A percentile compares a stretch with the other conserved stretches of the same genome.
Conservation (phyloP, 2,329 filamentous ascomycete genomes). For the Claviceps citrina region DNA sequence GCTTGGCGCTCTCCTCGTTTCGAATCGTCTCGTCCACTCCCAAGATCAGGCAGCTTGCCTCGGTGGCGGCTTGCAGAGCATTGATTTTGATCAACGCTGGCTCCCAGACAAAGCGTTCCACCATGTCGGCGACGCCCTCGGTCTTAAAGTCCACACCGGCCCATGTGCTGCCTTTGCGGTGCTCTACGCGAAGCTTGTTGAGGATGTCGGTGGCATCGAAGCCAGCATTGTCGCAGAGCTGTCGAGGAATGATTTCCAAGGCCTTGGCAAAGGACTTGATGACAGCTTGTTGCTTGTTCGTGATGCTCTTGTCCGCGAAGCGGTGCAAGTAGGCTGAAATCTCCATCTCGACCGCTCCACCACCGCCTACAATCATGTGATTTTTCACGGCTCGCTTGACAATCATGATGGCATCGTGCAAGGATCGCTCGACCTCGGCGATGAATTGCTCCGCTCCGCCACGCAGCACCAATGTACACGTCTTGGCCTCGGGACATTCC, state of each 20-base stretch:
- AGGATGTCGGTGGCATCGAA: conserved; percentile 97
- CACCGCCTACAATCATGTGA: conserved; percentile 84
- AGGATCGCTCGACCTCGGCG: conserved; percentile 89
- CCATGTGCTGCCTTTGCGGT: conserved; percentile 85
- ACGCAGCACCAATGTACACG: conserved; percentile 86
- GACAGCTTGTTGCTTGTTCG: conserved; percentile 90
- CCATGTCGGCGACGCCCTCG: conserved; percentile 87
- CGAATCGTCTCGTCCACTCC: conserved; percentile 97
- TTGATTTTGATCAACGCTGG: conserved; percentile 93
- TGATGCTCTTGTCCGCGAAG: conserved; percentile 83
- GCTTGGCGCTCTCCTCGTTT: conserved; percentile 82
- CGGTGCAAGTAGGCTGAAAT: conserved; percentile 82
- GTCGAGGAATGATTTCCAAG: conserved; percentile 87
- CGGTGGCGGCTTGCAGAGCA: conserved; percentile 86
- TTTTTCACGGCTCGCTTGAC: conserved; percentile 97
- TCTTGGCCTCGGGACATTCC: conserved; percentile 88
- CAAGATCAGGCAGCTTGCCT: conserved; percentile 88
- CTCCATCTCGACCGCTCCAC: conserved; percentile 93
- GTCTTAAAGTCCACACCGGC: conserved; percentile 88
- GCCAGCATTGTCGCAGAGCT: conserved; percentile 95
- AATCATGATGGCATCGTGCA: conserved; percentile 99
- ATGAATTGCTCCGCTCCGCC: conserved; percentile 98
- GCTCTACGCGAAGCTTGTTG: conserved; percentile 89
- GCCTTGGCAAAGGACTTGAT: conserved; percentile 98
- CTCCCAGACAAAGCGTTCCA: conserved; percentile 95